Percentiles rank a stretch among this genome's conserved stretches.
Evolutionary conservation across 768 basidiomycete genomes (phyloP).

Genomic region (Pleurotus tuoliensis): DNA sequence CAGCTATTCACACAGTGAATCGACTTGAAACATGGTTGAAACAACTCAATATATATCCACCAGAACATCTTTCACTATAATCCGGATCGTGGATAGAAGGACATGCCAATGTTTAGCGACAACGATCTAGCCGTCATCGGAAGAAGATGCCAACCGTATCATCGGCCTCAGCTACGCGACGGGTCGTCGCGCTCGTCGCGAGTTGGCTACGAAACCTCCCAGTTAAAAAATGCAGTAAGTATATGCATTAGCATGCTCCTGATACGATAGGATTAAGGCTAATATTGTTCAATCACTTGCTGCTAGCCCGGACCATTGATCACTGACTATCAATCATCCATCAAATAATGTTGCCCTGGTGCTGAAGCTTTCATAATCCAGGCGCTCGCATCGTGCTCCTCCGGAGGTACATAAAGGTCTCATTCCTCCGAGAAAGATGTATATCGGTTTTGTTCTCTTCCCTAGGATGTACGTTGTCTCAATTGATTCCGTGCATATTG

Average conservation of each 20-base stretch:
- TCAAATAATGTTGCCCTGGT: constrained; percentile 2
- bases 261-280: background rate
- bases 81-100: no score
- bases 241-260: background rate
- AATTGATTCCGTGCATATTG: no score
- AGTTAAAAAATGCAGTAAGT: background rate
- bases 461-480: constrained; percentile 4
- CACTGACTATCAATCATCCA: constrained; percentile 9
- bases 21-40: no score
- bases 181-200: background rate
- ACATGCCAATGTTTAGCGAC: background rate
- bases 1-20: no score
- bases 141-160: background rate
- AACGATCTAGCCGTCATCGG: background rate
- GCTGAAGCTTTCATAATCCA: constrained; percentile 7
- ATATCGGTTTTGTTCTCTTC: background rate
- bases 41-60: no score
- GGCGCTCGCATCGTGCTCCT: background rate
- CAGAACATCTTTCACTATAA: no score
- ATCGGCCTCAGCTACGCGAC: background rate
- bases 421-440: background rate
- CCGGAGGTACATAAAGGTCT: constrained; percentile 2
- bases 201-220: background rate
- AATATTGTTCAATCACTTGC: constrained; percentile 1
- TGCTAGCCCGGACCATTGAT: constrained; percentile 5